Evolutionary conservation across 1,284 basidiomycete species (phyloP).

Genomic region (Farysia itapuensis): DNA sequence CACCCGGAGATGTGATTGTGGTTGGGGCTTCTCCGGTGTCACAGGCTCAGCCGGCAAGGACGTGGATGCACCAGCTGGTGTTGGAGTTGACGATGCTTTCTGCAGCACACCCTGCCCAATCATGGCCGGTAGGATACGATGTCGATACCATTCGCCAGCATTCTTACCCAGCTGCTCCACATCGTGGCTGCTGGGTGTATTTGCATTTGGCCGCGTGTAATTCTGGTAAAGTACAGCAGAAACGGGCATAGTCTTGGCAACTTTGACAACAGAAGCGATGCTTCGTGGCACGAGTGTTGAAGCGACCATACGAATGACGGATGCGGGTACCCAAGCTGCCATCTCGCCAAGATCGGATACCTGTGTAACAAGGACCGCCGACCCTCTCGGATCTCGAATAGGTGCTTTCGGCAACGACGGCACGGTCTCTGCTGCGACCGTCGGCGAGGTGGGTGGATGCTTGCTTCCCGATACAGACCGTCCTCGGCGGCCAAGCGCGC

Average conservation of each 20-base stretch:
- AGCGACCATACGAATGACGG: conserved; percentile 51
- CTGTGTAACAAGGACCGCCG: conserved; percentile 43
- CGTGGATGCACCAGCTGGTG: background rate
- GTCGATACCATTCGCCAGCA: conserved; percentile 22
- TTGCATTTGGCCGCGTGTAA: conserved; percentile 1
- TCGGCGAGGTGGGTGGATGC: conserved; percentile 5
- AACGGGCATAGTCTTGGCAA: conserved; percentile 37
- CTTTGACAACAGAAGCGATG: conserved; percentile 42
- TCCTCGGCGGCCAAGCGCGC: conserved; percentile 15
- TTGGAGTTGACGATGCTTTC: conserved; percentile 2
- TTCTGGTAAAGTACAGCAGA: conserved; percentile 18
- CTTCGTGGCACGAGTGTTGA: conserved; percentile 43
- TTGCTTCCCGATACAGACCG: conserved; percentile 13
- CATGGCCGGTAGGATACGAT: conserved; percentile 26
- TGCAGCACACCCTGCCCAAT: conserved; percentile 18
- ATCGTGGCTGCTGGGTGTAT: background rate
- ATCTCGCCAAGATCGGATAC: conserved; percentile 48
- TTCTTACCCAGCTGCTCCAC: conserved; percentile 11
- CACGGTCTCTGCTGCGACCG: background rate
- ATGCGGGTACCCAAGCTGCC: conserved; percentile 49
- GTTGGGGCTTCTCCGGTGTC: no score
- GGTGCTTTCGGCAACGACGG: conserved; percentile 1
- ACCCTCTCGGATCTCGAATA: conserved; percentile 17
- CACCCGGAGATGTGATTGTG: no score
- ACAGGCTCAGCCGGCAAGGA: background rate